phyloP scores from a whole-genome alignment of 495 filamentous ascomycete species.

The Tuber indicum region DNA sequence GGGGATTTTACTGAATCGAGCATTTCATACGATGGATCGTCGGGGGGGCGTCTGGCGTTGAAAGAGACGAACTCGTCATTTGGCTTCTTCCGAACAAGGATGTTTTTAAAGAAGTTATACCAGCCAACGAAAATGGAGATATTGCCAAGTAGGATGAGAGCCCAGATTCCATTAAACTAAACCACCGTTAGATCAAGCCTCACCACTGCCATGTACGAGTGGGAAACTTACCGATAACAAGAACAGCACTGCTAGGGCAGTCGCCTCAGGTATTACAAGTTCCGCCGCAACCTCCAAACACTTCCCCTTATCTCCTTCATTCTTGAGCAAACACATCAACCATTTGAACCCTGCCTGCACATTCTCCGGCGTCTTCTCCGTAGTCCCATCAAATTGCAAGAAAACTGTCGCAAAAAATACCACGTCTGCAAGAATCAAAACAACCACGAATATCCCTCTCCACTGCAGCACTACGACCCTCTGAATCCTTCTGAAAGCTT shows the following conservation, averaged over 20 bases:
- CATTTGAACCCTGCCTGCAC: constrained; percentile 49
- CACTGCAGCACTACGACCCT: constrained; percentile 90
- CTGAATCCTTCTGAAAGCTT: constrained; percentile 77
- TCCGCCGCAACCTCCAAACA: constrained; percentile 56
- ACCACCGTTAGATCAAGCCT: constrained; percentile 31
- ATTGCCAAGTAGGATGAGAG: constrained; percentile 70
- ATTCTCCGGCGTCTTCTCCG: constrained; percentile 53
- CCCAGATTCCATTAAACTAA: constrained; percentile 77
- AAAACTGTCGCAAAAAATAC: constrained; percentile 89
- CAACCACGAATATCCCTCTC: constrained; percentile 78
- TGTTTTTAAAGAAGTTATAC: constrained; percentile 56
- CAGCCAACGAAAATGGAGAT: constrained; percentile 78
- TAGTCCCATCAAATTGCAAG: constrained; percentile 69
- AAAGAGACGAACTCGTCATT: constrained; percentile 74
- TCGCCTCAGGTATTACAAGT: constrained; percentile 64
- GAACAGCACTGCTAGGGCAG: constrained; percentile 71
- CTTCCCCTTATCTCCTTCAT: constrained; percentile 55
- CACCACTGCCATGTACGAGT: not conserved
- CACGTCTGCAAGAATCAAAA: constrained; percentile 81
- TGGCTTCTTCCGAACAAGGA: constrained; percentile 46
- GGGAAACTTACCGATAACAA: constrained; percentile 61
- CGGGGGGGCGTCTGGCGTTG: constrained; percentile 61
- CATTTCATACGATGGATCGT: constrained; percentile 77
- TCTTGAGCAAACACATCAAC: constrained; percentile 61
- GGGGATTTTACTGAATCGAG: constrained; percentile 44